These are phyloP conservation scores for Trichoderma simmonsii DNA, from an alignment of 2,329 filamentous ascomycete species.

Conservation along the genomic window DNA sequence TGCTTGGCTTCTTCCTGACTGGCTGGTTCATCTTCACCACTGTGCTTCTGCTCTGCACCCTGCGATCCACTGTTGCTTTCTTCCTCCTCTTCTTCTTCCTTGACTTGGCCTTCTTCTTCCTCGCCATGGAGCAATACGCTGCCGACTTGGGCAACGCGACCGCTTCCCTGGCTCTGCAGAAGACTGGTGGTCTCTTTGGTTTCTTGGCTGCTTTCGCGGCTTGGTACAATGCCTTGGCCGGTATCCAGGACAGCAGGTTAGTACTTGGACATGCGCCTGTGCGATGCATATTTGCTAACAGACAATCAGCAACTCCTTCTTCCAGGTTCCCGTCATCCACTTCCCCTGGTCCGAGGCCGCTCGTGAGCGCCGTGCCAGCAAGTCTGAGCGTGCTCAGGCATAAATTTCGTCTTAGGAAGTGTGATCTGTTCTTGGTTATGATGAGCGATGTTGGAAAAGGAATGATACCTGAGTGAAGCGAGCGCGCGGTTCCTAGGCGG, in stretches of 20 bases:
- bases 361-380: constrained; percentile 52
- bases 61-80: constrained; percentile 75
- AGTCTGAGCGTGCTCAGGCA: constrained; percentile 35
- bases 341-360: constrained; percentile 91
- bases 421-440: constrained; percentile 1
- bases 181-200: constrained; percentile 76
- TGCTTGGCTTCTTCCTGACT: constrained; percentile 70
- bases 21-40: constrained; percentile 86
- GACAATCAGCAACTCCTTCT: constrained; percentile 70
- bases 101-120: constrained; percentile 71
- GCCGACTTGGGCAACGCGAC: constrained; percentile 47
- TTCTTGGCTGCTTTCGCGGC: constrained; percentile 75
- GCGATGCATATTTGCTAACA: constrained; percentile 31
- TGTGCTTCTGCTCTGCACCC: constrained; percentile 68
- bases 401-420: not conserved
- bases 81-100: constrained; percentile 74
- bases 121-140: constrained; percentile 62
- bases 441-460: constrained; percentile 11
- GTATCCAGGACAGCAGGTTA: constrained; percentile 70
- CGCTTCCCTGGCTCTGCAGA: constrained; percentile 52
- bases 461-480: constrained; percentile 16
- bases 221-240: constrained; percentile 84
- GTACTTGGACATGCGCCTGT: constrained; percentile 26
- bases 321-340: constrained; percentile 86
- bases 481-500: not conserved